Evolutionary conservation across 352 stramenopile species (phyloP).

Genomic region (Phytophthora multivora): DNA sequence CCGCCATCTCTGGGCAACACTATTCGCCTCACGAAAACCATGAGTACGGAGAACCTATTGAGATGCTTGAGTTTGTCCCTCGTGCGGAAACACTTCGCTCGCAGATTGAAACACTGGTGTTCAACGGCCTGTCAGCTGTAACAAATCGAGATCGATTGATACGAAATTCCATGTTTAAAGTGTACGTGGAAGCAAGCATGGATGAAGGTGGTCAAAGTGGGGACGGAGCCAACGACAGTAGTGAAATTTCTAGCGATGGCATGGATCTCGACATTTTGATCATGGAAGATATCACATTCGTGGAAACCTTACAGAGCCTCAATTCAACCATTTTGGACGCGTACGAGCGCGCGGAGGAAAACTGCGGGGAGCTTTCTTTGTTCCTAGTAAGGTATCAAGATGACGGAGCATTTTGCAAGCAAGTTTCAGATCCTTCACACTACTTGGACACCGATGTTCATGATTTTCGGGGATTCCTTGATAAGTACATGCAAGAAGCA

Average conservation of each 20-base stretch:
- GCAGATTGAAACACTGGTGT: constrained; percentile 73
- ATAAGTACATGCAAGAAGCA: constrained; percentile 70
- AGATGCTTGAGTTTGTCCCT: constrained; percentile 58
- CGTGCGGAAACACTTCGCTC: constrained; percentile 57
- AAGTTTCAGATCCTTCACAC: constrained; percentile 32
- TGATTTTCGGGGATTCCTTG: constrained; percentile 63
- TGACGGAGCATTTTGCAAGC: constrained; percentile 69
- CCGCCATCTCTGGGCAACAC: too few relatives aligned
- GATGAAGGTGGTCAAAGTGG: constrained; percentile 46
- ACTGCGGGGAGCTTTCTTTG: constrained; percentile 58
- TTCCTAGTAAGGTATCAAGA: constrained; percentile 80
- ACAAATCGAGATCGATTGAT: constrained; percentile 70
- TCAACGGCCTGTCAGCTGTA: constrained; percentile 67
- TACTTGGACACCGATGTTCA: constrained; percentile 48
- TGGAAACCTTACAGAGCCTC: constrained; percentile 60
- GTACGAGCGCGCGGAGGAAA: constrained; percentile 57
- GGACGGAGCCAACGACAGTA: constrained; percentile 44
- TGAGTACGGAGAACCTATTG: constrained; percentile 11
- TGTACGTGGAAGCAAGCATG: constrained; percentile 64
- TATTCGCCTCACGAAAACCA: not conserved
- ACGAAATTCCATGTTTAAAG: constrained; percentile 64
- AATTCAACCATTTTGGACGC: constrained; percentile 58
- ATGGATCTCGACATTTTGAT: constrained; percentile 85
- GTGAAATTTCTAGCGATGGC: constrained; percentile 45
- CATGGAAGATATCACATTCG: constrained; percentile 69